Evolutionary conservation across 2,329 filamentous ascomycete genomes (phyloP).

Genomic region (Coniochaeta sp.): DNA sequence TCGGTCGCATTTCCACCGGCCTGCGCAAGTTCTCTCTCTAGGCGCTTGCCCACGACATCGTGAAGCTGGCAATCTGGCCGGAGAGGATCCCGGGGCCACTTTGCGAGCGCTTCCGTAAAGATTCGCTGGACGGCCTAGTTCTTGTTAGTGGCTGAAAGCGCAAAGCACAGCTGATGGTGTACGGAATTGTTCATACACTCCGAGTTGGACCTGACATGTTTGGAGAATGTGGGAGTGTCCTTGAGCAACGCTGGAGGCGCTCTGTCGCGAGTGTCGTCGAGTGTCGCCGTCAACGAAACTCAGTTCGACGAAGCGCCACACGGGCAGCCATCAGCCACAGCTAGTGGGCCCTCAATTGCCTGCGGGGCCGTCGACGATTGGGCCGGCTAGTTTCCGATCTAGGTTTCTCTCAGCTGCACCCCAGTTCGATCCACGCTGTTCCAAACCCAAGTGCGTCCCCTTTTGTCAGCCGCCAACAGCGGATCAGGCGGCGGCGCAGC

Average conservation of each 20-base stretch:
- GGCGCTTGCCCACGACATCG: slow-evolving; percentile 41
- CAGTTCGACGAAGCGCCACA: background rate
- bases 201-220: slow-evolving; percentile 14
- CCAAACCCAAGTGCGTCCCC: background rate
- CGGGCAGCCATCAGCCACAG: background rate
- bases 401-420: background rate
- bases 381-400: background rate
- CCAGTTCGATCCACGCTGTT: background rate
- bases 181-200: slow-evolving; percentile 9
- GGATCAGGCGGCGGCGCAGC: slow-evolving; percentile 1
- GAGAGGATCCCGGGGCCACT: slow-evolving; percentile 58
- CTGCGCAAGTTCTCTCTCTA: slow-evolving; percentile 27
- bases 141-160: too few species aligned
- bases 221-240: background rate
- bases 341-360: background rate
- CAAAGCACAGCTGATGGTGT: background rate
- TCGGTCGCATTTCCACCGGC: slow-evolving; percentile 23
- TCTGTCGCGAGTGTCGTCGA: background rate
- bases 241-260: background rate
- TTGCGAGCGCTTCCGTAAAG: slow-evolving; percentile 41
- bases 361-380: background rate
- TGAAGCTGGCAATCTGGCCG: slow-evolving; percentile 58
- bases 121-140: slow-evolving; percentile 35
- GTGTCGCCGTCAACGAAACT: background rate
- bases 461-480: background rate